A percentile compares a stretch with the other conserved stretches of the same genome.
phyloP scores from a whole-genome alignment of 202 grass and related monocot species.

The Panicum virgatum region DNA sequence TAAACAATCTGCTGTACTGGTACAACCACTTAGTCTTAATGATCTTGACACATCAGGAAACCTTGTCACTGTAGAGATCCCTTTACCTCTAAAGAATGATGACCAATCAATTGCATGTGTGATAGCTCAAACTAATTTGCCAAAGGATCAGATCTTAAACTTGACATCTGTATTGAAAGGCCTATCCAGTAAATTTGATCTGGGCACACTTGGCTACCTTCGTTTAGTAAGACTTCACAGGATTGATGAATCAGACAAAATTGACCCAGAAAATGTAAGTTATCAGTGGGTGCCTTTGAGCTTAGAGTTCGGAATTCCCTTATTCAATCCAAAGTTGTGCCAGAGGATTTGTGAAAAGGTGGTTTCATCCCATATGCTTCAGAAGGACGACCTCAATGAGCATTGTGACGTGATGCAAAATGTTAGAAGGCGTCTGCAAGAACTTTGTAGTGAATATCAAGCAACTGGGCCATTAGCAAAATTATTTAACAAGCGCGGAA shows the following conservation, averaged over 20 bases:
- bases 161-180: conserved; percentile 67
- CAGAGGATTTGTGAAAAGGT: conserved; percentile 84
- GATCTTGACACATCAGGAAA: conserved; percentile 79
- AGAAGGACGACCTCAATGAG: conserved; percentile 66
- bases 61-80: conserved; percentile 78
- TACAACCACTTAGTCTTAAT: conserved; percentile 80
- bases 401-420: conserved; percentile 88
- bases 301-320: conserved; percentile 93
- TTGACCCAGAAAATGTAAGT: conserved; percentile 47
- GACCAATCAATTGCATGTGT: conserved; percentile 61
- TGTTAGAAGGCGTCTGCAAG: conserved; percentile 64
- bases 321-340: conserved; percentile 92
- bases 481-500: conserved; percentile 73
- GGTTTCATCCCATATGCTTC: conserved; percentile 66
- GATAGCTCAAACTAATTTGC: conserved; percentile 48
- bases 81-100: conserved; percentile 80
- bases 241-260: conserved; percentile 44
- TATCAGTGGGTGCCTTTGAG: conserved; percentile 96
- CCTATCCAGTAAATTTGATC: conserved; percentile 65
- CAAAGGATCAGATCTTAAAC: conserved; percentile 53
- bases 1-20: conserved; percentile 85
- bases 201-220: conserved; percentile 85
- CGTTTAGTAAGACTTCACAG: conserved; percentile 85
- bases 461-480: conserved; percentile 84
- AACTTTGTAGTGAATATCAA: conserved; percentile 89